Base-by-base conservation (phyloP, 2,329 filamentous ascomycete species). In the Xylaria sp. region DNA sequence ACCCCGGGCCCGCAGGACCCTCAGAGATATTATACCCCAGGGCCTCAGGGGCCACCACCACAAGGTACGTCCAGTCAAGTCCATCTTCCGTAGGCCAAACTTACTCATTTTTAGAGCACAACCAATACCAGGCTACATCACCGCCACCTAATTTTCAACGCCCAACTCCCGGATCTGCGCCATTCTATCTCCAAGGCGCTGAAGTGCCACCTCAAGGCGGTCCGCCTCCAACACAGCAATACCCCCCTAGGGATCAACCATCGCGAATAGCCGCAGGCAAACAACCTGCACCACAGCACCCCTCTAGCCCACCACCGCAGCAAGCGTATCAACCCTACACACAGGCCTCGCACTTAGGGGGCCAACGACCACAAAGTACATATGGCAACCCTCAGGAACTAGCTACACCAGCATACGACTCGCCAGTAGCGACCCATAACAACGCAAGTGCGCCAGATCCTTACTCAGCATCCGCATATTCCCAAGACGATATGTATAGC, bases 301-400 rank as follows among this genome's bases (percentile, higher is more conserved):
- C 83, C 4, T 80, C 78, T 43, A 80, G 83, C 28, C 82, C 85
- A 6, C 80, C 82, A 2, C 80, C 81, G 28, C 64, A 60, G 37
- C 63, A 65, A 45, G 49, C 50, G 40, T 87, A 87, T 70, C 74
- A 79, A 38, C 74, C 80, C 5, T 86, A 85, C 65, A 71, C 76
- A 45, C 83, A 75, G 74, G 81, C 76, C 57, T 78, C 76, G 61
- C 77, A 72, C 64, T 75, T 76, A 67, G 77, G 73, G 17, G 77
- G 76, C 60, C 86, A 85, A 60, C 86, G 84, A 15, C 88, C 87
- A 3, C 85, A 88, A 71, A 89, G 87, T 74, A 90, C 86, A 11
- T 90, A 90, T 69, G 87, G 88, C 28, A 86, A 87, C 66, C 87
- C 91, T 0, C 91, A 94, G 76, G 91, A 94, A 77, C 81, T 94